Evolutionary conservation across 345 rosid species (phyloP).

Genomic region (Salix arbutifolia): DNA sequence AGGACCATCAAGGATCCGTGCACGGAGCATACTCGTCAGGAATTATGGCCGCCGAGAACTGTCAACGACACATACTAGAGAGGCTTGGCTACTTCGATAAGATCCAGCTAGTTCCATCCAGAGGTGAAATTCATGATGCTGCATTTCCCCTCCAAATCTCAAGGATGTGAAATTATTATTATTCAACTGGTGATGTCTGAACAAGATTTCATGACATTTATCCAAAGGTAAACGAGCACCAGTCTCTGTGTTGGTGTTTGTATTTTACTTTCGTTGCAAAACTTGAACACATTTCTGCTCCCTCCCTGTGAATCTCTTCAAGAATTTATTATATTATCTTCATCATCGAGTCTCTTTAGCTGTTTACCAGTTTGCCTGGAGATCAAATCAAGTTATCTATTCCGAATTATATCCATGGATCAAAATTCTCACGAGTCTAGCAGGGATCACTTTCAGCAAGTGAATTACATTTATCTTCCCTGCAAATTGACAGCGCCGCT

Average conservation of each 20-base stretch:
- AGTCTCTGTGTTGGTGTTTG: not conserved
- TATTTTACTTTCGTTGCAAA: not conserved
- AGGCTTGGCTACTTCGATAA: slow-evolving; percentile 47
- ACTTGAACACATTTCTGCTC: not conserved
- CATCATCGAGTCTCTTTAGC: not conserved
- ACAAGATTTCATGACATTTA: not conserved
- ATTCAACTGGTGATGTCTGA: too few species aligned
- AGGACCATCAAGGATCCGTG: slow-evolving; percentile 82
- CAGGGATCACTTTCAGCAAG: too few species aligned
- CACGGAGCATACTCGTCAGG: slow-evolving; percentile 86
- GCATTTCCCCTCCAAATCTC: slow-evolving; percentile 73
- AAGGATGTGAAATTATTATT: slow-evolving; percentile 50
- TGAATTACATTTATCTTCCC: too few species aligned
- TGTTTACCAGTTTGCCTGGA: too few species aligned
- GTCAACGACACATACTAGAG: slow-evolving; percentile 48
- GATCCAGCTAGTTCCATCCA: slow-evolving; percentile 39
- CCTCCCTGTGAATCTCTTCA: too few species aligned
- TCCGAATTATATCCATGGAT: too few species aligned
- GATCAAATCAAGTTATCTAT: too few species aligned
- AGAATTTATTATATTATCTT: not conserved
- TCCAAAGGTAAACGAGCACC: not conserved
- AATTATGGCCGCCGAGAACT: slow-evolving; percentile 61
- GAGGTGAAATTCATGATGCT: slow-evolving; percentile 42
- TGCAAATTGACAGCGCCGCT: too few species aligned
- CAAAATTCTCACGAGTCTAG: too few species aligned